These are phyloP conservation scores for Phytopythium vexans DNA, from an alignment of 352 stramenopile species.

Conservation along the genomic window DNA sequence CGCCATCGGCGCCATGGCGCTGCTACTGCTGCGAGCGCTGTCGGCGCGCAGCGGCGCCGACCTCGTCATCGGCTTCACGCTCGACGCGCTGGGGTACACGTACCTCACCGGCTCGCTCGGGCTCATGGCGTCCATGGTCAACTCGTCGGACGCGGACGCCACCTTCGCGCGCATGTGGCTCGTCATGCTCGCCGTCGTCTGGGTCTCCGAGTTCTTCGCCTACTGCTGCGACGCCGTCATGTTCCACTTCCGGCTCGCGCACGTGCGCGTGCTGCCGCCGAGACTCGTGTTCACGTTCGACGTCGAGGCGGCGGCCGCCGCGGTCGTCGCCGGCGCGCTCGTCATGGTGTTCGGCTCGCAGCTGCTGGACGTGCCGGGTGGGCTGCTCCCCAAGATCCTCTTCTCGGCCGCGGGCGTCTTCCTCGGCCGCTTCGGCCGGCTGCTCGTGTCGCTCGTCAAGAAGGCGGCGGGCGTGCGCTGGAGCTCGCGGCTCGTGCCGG, in stretches of 20 bases:
- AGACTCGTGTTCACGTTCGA: constrained; percentile 44
- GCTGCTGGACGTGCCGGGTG: constrained; percentile 25
- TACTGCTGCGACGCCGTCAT: constrained; percentile 79
- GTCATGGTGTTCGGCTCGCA: constrained; percentile 31
- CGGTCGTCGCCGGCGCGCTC: constrained; percentile 30
- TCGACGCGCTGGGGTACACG: constrained; percentile 65
- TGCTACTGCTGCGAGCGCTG: constrained; percentile 26
- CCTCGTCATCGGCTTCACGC: constrained; percentile 25
- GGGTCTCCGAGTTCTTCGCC: constrained; percentile 89
- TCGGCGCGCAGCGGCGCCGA: constrained; percentile 24
- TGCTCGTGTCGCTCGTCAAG: constrained; percentile 93
- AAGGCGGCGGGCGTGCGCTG: constrained; percentile 91
- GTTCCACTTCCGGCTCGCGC: constrained; percentile 44
- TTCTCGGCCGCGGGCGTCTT: constrained; percentile 83
- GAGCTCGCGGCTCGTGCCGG: constrained; percentile 89
- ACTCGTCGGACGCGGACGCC: constrained; percentile 30
- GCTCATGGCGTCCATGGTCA: constrained; percentile 44
- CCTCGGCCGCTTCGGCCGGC: constrained; percentile 86
- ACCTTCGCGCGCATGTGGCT: constrained; percentile 58
- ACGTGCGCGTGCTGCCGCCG: constrained; percentile 36
- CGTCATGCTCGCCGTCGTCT: constrained; percentile 71
- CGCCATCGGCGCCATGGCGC: constrained; percentile 20
- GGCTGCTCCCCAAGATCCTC: constrained; percentile 63
- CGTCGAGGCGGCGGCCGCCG: constrained; percentile 39
- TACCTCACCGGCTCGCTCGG: constrained; percentile 71